Evolutionary conservation across 768 basidiomycete genomes (phyloP).

Genomic region (Tubosaeta sp.): DNA sequence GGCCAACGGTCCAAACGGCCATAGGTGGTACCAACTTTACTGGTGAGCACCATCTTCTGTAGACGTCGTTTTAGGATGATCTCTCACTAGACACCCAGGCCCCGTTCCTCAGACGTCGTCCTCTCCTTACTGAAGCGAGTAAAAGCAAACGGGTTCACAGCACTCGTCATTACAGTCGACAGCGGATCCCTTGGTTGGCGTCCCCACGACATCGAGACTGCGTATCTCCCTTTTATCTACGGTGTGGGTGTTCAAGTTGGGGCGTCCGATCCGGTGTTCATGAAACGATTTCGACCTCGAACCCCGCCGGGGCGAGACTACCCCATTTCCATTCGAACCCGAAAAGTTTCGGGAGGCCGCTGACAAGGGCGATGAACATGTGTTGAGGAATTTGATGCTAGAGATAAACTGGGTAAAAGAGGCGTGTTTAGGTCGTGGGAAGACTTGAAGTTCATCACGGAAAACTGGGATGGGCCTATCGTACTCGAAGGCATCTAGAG

Average conservation of each 20-base stretch:
- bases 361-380: constrained; percentile 29
- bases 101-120: constrained; percentile 33
- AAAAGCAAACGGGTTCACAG: constrained; percentile 37
- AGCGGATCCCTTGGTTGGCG: constrained; percentile 42
- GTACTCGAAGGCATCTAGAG: constrained; percentile 38
- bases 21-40: constrained; percentile 50
- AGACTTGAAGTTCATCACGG: constrained; percentile 39
- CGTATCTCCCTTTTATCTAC: constrained; percentile 36
- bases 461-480: constrained; percentile 52
- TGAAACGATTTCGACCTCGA: constrained; percentile 26
- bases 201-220: constrained; percentile 37
- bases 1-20: constrained; percentile 38
- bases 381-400: constrained; percentile 26
- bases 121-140: constrained; percentile 41
- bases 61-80: background rate
- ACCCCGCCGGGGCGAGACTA: constrained; percentile 23
- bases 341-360: constrained; percentile 22
- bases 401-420: constrained; percentile 38
- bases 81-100: background rate
- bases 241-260: constrained; percentile 38
- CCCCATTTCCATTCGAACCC: constrained; percentile 35
- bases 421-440: constrained; percentile 44
- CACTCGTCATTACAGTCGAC: constrained; percentile 46
- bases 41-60: constrained; percentile 25
- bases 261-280: too few species aligned